Percentiles rank a stretch among this genome's conserved stretches.
phyloP scores from a whole-genome alignment of 306 rosid genomes.

The Echinosophora koreensis region DNA sequence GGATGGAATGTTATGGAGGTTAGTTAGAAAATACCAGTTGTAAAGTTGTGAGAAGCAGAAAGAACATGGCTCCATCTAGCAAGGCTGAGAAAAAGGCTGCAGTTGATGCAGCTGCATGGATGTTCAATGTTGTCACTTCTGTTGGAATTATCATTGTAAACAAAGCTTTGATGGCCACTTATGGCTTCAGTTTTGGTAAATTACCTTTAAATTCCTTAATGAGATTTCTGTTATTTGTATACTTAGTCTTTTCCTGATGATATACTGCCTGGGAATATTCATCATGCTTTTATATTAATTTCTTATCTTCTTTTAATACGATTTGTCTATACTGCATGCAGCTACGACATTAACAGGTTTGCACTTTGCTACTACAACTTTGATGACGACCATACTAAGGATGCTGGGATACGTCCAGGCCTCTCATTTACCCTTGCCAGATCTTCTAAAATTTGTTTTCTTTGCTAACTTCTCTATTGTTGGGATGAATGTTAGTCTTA shows the following conservation, averaged over 20 bases:
- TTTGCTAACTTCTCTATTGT: conserved; percentile 91
- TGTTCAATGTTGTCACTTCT: conserved; percentile 86
- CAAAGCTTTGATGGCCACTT: conserved; percentile 86
- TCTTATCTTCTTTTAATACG: conserved; percentile 2
- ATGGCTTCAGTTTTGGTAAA: conserved; percentile 89
- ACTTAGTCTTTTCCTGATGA: neutral
- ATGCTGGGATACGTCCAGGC: conserved; percentile 75
- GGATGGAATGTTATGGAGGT: conserved; percentile 45
- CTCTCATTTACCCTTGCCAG: conserved; percentile 72
- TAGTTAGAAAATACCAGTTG: conserved; percentile 42
- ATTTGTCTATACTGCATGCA: conserved; percentile 49
- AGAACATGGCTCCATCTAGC: conserved; percentile 65
- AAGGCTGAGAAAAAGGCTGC: conserved; percentile 80
- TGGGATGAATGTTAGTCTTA: conserved; percentile 88
- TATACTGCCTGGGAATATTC: too few relatives aligned
- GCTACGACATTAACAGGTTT: conserved; percentile 87
- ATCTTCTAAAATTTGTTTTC: conserved; percentile 76
- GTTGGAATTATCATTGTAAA: conserved; percentile 89
- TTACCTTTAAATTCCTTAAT: neutral
- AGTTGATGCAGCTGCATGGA: conserved; percentile 81
- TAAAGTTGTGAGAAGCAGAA: conserved; percentile 36
- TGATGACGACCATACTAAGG: conserved; percentile 70
- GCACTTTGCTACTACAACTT: conserved; percentile 79
- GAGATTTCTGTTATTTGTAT: conserved; percentile 1
- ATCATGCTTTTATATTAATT: neutral